Evolutionary conservation across 1,284 basidiomycete genomes (phyloP).

Genomic region (Puccinia coronata): DNA sequence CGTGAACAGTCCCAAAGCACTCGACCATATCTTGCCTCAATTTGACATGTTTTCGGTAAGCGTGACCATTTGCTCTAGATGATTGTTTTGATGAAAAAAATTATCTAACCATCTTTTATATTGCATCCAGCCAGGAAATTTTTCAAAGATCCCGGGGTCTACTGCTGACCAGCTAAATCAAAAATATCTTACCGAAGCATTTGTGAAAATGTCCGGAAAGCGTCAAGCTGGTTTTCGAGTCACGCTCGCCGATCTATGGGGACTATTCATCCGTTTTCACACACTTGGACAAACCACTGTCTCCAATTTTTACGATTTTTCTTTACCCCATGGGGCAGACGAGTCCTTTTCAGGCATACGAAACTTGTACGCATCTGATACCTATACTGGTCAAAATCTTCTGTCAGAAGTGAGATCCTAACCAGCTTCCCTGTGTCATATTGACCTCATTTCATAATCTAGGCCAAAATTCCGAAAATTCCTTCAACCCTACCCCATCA

Average conservation of each 20-base stretch:
- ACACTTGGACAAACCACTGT: slow-evolving; percentile 13
- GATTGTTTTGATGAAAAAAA: background rate
- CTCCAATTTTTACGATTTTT: slow-evolving; percentile 28
- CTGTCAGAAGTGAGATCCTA: too few species aligned
- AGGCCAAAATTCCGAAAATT: slow-evolving; percentile 33
- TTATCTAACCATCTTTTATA: background rate
- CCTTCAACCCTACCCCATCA: slow-evolving; percentile 45
- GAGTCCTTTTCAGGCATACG: slow-evolving; percentile 36
- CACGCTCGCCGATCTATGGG: slow-evolving; percentile 39
- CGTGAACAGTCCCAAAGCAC: background rate
- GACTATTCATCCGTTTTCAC: slow-evolving; percentile 23
- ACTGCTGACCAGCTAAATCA: background rate
- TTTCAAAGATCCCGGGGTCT: background rate
- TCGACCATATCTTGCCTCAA: slow-evolving; percentile 3
- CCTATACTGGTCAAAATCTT: too few species aligned
- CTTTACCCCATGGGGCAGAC: slow-evolving; percentile 22
- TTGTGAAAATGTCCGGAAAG: slow-evolving; percentile 10
- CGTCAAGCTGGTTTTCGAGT: slow-evolving; percentile 28
- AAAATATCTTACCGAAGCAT: background rate
- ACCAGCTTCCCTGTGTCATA: too few species aligned
- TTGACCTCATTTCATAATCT: background rate
- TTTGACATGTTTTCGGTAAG: slow-evolving; percentile 39
- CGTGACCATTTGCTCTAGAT: background rate
- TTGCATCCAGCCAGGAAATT: slow-evolving; percentile 11
- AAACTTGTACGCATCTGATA: slow-evolving; percentile 13